Base-by-base conservation (phyloP, 2,329 filamentous ascomycete genomes). In the Colletotrichum liaoningense region DNA sequence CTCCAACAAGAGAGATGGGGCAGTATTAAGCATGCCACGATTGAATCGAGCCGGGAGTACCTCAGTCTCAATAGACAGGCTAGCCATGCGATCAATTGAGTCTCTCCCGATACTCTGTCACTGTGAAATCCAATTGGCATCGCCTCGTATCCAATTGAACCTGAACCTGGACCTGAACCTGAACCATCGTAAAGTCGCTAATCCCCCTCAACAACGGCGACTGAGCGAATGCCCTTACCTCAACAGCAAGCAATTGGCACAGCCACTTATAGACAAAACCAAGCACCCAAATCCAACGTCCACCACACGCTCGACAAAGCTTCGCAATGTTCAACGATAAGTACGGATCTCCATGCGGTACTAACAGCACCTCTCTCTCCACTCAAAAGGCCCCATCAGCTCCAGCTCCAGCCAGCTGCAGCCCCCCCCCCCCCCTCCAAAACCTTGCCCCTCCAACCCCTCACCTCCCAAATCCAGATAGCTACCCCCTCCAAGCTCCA, bases 361-460 rank as follows among this genome's bases (percentile, higher is more conserved):
- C 19, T 4, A 49, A 22, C 19, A n/a, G 19, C 16, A n/a, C 16
- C 42, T 4, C 26, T 8, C 49, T 59, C 55, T 33, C 63, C 57
- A 58, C 68, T 58, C 56, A 24, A 42, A 56, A 42, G 46, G 46
- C 68, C 33, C 56, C 63, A 19, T 46, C 55, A 58, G 38, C 52
- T 30, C 24, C 60, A 49, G 22, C 14, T n/a, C 38, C 67, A 28
- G 58, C 26, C 54, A 19, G 56, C 46, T 24, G 6, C 33, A 35
- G 11, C 33, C 33, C 1, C 54, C 22, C 22, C 22, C 22, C 22
- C 22, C 22, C 19, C 33, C 30, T 24, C 6, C 46, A 24, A 59
- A 30, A 63, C 58, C 38, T 42, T 35, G 49, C 68, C 63, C 63
- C 56, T 67, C 68, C 63, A 71, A 49, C 68, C 56, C 68, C 68